Percentiles rank a stretch among this genome's conserved stretches.
Conservation (phyloP, 352 stramenopile species). For the Phytophthora niederhauseri region DNA sequence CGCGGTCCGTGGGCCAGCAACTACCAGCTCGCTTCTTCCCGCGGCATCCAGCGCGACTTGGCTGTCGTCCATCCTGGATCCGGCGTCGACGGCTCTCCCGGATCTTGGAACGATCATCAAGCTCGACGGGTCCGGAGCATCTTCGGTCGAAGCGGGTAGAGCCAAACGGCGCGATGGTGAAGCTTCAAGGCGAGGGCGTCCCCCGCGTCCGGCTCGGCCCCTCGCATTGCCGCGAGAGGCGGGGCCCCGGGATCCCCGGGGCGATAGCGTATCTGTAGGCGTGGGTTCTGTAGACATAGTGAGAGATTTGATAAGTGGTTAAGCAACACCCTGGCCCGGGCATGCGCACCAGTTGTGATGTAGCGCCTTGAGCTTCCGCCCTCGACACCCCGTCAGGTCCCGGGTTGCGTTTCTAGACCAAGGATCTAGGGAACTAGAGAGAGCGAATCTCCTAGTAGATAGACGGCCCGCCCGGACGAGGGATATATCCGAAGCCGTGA, state of each 20-base stretch:
- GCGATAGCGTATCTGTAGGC: conserved; percentile 2
- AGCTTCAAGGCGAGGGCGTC: background rate
- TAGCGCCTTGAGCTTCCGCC: too few relatives aligned
- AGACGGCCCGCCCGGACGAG: background rate
- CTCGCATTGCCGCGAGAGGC: conserved; percentile 1
- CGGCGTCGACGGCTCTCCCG: background rate
- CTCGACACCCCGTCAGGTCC: too few relatives aligned
- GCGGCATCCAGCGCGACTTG: background rate
- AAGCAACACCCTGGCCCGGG: conserved; percentile 1
- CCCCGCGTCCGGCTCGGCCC: conserved; percentile 1
- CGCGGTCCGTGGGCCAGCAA: background rate
- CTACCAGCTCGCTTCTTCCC: background rate
- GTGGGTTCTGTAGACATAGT: conserved; percentile 1
- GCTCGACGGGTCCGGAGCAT: background rate
- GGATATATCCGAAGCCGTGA: background rate
- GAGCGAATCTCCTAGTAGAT: background rate
- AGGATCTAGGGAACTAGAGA: too few relatives aligned
- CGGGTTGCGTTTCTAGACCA: too few relatives aligned
- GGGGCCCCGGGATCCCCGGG: background rate
- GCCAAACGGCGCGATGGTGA: background rate
- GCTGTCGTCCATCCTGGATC: background rate
- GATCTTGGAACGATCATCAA: background rate
- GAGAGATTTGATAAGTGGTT: background rate
- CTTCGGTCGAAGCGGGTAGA: background rate
- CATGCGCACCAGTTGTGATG: conserved; percentile 1